phyloP scores from a whole-genome alignment of 345 rosid genomes.

The Geranium rotundifolium region DNA sequence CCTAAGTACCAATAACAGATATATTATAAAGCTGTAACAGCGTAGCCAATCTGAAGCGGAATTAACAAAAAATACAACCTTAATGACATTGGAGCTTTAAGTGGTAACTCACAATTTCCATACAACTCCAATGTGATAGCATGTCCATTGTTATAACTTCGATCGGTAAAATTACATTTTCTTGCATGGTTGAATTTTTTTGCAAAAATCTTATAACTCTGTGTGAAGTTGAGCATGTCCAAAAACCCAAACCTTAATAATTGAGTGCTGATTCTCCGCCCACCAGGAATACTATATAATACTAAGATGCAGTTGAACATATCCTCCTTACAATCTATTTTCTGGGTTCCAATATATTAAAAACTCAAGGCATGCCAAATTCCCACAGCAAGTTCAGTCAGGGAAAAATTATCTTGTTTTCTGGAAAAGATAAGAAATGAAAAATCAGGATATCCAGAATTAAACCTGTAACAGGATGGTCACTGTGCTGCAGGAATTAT shows the following conservation, averaged over 20 bases:
- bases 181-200: background rate
- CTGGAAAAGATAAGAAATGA: background rate
- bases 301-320: background rate
- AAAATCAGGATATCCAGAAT: background rate
- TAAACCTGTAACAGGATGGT: slow-evolving; percentile 12
- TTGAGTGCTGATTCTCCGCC: background rate
- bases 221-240: background rate
- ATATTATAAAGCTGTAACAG: background rate
- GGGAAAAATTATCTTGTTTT: background rate
- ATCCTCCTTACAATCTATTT: background rate
- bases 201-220: background rate
- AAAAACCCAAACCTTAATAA: background rate
- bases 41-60: background rate
- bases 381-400: no score
- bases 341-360: background rate
- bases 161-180: background rate
- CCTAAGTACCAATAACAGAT: background rate
- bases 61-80: no score
- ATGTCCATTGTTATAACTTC: background rate
- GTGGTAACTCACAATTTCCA: no score
- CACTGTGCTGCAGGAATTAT: slow-evolving; percentile 10
- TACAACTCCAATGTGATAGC: no score
- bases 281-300: background rate
- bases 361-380: background rate
- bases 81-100: no score